A percentile compares a stretch with the other conserved stretches of the same genome.
Evolutionary conservation across 1,284 basidiomycete genomes (phyloP).

Genomic region (Moesziomyces sp.): DNA sequence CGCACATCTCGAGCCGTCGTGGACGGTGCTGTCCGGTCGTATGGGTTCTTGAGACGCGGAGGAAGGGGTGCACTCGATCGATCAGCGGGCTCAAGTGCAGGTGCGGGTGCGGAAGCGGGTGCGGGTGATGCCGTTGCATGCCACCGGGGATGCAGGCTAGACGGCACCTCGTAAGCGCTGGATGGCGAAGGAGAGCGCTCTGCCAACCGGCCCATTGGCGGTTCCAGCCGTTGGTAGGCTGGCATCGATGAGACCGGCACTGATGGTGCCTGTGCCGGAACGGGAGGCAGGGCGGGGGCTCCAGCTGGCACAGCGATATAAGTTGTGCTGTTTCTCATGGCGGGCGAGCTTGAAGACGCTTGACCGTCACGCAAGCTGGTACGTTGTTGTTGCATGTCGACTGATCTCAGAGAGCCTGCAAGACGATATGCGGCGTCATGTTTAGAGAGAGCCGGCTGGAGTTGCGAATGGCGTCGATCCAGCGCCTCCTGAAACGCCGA

Average conservation of each 20-base stretch:
- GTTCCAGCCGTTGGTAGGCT: neutral
- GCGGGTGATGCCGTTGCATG: neutral
- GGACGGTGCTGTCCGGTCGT: conserved; percentile 12
- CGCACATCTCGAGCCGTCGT: neutral
- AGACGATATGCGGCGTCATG: neutral
- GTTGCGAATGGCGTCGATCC: neutral
- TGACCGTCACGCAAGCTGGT: conserved; percentile 9
- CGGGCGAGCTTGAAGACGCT: neutral
- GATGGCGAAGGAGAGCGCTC: neutral
- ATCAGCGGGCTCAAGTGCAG: neutral
- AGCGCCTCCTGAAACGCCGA: no score
- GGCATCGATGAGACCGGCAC: neutral
- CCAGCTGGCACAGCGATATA: conserved; percentile 14
- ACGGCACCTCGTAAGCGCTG: neutral
- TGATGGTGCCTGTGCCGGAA: neutral
- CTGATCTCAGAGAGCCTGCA: neutral
- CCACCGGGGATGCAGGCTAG: conserved; percentile 1
- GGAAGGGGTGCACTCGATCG: neutral
- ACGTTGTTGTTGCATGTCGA: conserved; percentile 15
- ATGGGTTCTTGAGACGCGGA: conserved; percentile 26
- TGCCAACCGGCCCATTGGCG: neutral
- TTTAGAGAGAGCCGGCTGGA: neutral
- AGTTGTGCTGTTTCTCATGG: neutral
- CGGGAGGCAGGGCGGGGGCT: conserved; percentile 23
- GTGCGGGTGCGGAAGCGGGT: neutral